Evolutionary conservation across 1,139 yeast genomes (phyloP).

Genomic region (Candida mesenterica): DNA sequence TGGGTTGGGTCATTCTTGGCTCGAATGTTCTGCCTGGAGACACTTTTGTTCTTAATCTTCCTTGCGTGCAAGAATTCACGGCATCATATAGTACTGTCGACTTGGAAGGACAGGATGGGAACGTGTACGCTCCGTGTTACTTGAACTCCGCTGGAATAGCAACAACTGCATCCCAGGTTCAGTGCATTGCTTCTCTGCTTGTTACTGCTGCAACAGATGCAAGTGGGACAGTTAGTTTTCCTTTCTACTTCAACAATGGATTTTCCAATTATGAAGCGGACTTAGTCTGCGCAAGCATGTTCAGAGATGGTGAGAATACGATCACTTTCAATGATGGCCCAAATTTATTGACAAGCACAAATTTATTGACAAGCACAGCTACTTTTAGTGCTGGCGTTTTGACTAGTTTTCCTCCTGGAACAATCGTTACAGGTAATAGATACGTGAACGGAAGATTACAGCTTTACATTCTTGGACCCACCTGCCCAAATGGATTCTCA

Average conservation of each 20-base stretch:
- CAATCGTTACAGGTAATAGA: slow-evolving; percentile 13
- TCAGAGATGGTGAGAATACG: slow-evolving; percentile 21
- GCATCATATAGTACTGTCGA: slow-evolving; percentile 2
- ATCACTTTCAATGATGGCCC: slow-evolving; percentile 27
- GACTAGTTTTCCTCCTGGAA: too few relatives aligned
- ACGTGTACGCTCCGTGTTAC: slow-evolving; percentile 11
- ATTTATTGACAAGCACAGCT: background rate
- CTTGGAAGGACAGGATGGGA: slow-evolving; percentile 5
- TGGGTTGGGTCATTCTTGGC: slow-evolving; percentile 26
- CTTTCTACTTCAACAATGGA: slow-evolving; percentile 27
- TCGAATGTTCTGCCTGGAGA: slow-evolving; percentile 26
- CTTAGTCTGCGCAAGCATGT: slow-evolving; percentile 17
- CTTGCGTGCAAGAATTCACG: slow-evolving; percentile 31
- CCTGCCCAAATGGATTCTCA: slow-evolving; percentile 22
- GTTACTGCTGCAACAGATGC: slow-evolving; percentile 5
- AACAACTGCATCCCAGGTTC: slow-evolving; percentile 6
- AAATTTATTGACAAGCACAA: slow-evolving; percentile 13
- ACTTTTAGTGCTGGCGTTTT: too few relatives aligned
- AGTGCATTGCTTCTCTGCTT: slow-evolving; percentile 7
- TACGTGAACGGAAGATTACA: slow-evolving; percentile 17
- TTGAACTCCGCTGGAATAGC: slow-evolving; percentile 8
- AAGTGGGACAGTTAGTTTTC: slow-evolving; percentile 23
- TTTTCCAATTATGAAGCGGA: slow-evolving; percentile 17
- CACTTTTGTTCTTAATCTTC: slow-evolving; percentile 30
- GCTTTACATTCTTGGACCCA: slow-evolving; percentile 17